A percentile compares a stretch with the other conserved stretches of the same genome.
Conservation (phyloP, 768 basidiomycete species). For the Leccinum rimulosum region DNA sequence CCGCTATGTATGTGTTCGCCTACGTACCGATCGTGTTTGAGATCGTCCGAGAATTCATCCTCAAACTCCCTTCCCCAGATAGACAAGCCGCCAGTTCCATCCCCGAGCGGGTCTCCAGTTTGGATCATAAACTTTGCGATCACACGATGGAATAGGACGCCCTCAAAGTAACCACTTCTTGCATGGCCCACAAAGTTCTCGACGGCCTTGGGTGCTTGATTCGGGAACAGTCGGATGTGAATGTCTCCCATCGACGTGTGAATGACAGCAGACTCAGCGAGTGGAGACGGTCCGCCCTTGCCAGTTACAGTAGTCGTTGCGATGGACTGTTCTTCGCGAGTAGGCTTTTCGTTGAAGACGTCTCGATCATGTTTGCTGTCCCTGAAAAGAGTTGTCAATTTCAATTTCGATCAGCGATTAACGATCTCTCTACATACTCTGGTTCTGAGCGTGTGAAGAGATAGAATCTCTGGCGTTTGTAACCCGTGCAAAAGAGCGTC, state of each 20-base stretch:
- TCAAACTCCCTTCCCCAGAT: constrained; percentile 92
- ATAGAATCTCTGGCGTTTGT: constrained; percentile 91
- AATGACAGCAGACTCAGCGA: constrained; percentile 81
- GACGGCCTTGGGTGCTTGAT: constrained; percentile 90
- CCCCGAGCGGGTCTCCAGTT: constrained; percentile 92
- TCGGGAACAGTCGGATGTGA: constrained; percentile 83
- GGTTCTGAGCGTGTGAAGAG: constrained; percentile 90
- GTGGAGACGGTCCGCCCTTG: constrained; percentile 58
- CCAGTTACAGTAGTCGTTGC: constrained; percentile 57
- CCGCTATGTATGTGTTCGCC: not conserved
- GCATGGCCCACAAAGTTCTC: constrained; percentile 97
- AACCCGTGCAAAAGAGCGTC: constrained; percentile 89
- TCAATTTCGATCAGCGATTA: not conserved
- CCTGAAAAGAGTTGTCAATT: constrained; percentile 36
- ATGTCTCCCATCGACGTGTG: constrained; percentile 97
- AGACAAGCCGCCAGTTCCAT: constrained; percentile 88
- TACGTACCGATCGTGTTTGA: constrained; percentile 84
- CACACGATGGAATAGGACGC: constrained; percentile 93
- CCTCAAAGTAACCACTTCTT: constrained; percentile 87
- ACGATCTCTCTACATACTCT: constrained; percentile 56
- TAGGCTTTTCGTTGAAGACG: constrained; percentile 97
- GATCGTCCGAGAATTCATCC: constrained; percentile 87
- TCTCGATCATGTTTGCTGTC: constrained; percentile 91
- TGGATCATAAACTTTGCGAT: constrained; percentile 99
- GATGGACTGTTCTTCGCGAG: constrained; percentile 90